Evolutionary conservation across 2,329 filamentous ascomycete genomes (phyloP), one percentile per base, ranked within the genome.

Genomic region (Xylariaceae sp.): DNA sequence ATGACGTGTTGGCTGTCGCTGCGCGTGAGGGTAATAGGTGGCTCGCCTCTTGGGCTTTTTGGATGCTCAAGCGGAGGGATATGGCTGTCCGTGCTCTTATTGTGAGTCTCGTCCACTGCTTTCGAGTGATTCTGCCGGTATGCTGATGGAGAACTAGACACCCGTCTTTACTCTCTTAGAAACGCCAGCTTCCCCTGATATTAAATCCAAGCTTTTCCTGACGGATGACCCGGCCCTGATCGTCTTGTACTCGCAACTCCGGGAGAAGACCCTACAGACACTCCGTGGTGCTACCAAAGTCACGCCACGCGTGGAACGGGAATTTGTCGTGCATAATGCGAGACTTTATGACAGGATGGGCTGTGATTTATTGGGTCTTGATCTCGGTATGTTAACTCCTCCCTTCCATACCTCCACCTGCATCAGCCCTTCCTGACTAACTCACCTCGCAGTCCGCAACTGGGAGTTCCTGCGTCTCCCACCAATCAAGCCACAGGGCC

Each of bases 11-110:
- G 0, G 81, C 84, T 0, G 71, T 88, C 54, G 94, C 94, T 15
- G 83, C 87, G 0, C 78, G 83, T 38, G 85, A 92, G 55, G 90
- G 90, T 2, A 92, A 99, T 63, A 80, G 92, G 49, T 99, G 94
- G 92, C 81, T 96, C 51, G 89, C 91, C 11, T 94, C 88, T 0
- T 99, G 94, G 94, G 89, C 89, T 2, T 96, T 96, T 65, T 95
- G 90, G 86, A 89, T 96, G 78, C 76, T 97, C 5, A 83, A 83
- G 35, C 81, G 87, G 54, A 82, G 85, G 52, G 88, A 95, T 58
- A 87, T 90, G 75, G 88, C 92, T 6, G 90, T 96, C 6, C 82
- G 89, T 45, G 83, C 87, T 6, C 74, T 99, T 3, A 86, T 95
- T 58, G 86, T 90, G 71, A 75, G 84, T 71, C 27, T 19, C 17